Percentiles rank a stretch among this genome's conserved stretches.
Conservation (phyloP, 306 rosid genomes). For the Betula pendula region DNA sequence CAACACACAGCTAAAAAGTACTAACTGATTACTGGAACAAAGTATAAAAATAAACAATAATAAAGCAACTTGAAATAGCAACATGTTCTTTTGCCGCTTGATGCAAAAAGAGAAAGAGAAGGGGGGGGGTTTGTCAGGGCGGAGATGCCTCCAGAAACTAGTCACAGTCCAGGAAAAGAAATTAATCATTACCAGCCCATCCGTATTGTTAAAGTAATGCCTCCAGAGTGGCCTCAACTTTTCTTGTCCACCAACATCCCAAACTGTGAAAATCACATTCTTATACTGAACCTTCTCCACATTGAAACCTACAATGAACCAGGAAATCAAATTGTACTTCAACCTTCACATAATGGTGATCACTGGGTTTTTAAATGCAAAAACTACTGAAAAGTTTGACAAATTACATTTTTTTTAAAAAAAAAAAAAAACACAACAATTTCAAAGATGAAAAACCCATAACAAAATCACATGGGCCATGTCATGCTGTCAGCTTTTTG, state of each 20-base stretch:
- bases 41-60: background rate
- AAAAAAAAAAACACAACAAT: background rate
- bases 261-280: constrained; percentile 94
- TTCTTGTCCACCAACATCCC: constrained; percentile 99
- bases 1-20: background rate
- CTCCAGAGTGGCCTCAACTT: constrained; percentile 97
- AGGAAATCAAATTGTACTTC: background rate
- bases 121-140: no score
- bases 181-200: constrained; percentile 69
- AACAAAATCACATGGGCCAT: background rate
- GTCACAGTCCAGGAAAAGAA: constrained; percentile 6
- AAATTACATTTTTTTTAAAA: background rate
- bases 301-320: constrained; percentile 69
- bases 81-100: background rate
- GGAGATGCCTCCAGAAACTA: background rate
- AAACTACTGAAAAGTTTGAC: background rate
- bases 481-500: background rate
- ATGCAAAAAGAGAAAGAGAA: background rate
- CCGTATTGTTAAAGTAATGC: constrained; percentile 92
- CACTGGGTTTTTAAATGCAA: background rate
- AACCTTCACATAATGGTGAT: background rate
- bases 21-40: background rate
- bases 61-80: background rate
- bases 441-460: background rate
- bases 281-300: constrained; percentile 98